Evolutionary conservation across 2,329 filamentous ascomycete species (phyloP), one percentile per base, ranked within the genome.

Genomic region (Trichoderma gracile): DNA sequence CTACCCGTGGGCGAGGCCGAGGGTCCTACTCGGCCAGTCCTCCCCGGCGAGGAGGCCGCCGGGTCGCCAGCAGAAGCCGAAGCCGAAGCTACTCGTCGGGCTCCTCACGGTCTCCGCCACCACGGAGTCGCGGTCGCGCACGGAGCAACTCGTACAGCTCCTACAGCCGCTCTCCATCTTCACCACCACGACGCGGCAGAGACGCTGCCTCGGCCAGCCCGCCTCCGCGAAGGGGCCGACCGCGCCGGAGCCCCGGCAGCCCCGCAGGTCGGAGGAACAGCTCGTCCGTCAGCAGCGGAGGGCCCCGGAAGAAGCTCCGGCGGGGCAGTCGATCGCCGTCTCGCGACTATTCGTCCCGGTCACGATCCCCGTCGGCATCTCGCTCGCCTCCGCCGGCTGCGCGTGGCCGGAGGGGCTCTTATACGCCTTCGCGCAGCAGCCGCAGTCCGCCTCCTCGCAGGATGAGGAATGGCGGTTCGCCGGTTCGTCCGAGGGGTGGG

Each of bases 251-350:
- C 65, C 61, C 66, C 25, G 64, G 67, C 30, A 65, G 69, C 12
- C 64, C 60, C 46, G 40, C 69, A 7, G 46, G 69, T 38, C 66
- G 71, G 25, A 71, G 75, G 40, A 76, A 75, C 65, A 77, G 74
- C 69, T 77, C 76, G 2, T 77, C 76, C 1, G 68, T 72, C 23
- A 75, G 75, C 64, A 70, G 69, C 33, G 71, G 66, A 38, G 72
- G 65, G 15, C 73, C 71, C 3, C 68, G 71, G 19, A 71, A 49
- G 63, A 70, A 68, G 47, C 50, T 63, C 33, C 68, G 61, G 53
- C 68, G 67, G 25, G 66, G 71, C 40, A 73, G 69, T 23, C 73
- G 73, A 17, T 76, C 75, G 3, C 71, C 73, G 19, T 76, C 75
- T 19, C 72, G 73, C 33, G 70, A 71, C n/a, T 69, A 71, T 55